Conservation (phyloP, 2,329 filamentous ascomycete genomes). For the Coleophoma eucalyptorum region DNA sequence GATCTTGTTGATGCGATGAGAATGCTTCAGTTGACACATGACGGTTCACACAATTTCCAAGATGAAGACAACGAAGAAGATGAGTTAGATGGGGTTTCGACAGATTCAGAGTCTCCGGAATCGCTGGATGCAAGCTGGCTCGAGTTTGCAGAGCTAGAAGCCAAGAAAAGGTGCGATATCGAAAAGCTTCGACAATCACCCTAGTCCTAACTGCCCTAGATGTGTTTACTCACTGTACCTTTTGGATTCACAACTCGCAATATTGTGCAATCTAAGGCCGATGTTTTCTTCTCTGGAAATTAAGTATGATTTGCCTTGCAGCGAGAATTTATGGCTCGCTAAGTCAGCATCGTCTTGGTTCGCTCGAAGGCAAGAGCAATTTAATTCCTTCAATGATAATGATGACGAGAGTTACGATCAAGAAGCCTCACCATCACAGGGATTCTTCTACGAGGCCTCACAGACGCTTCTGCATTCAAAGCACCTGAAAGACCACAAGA, state of each 20-base stretch:
- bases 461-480: conserved; percentile 4
- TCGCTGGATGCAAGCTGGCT: conserved; percentile 2
- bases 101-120: not conserved
- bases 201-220: not conserved
- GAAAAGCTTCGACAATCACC: not conserved
- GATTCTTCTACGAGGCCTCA: conserved; percentile 7
- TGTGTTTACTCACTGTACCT: conserved; percentile 7
- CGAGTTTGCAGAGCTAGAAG: conserved; percentile 4
- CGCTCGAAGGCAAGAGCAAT: not conserved
- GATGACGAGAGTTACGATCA: conserved; percentile 3
- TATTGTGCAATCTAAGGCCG: conserved; percentile 5
- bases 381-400: conserved; percentile 5
- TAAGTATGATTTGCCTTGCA: conserved; percentile 6
- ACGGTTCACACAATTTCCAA: conserved; percentile 35
- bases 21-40: conserved; percentile 32
- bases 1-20: conserved; percentile 6
- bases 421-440: conserved; percentile 5
- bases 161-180: conserved; percentile 2
- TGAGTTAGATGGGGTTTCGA: not conserved
- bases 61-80: conserved; percentile 3
- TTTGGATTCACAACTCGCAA: conserved; percentile 6
- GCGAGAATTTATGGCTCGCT: conserved; percentile 7
- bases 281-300: conserved; percentile 5
- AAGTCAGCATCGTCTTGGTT: not conserved
- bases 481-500: conserved; percentile 1